Percentiles rank a stretch among this genome's conserved stretches.
Evolutionary conservation across 225 moss, liverwort and hornwort species (phyloP).

Genomic region (Ulota crispa): DNA sequence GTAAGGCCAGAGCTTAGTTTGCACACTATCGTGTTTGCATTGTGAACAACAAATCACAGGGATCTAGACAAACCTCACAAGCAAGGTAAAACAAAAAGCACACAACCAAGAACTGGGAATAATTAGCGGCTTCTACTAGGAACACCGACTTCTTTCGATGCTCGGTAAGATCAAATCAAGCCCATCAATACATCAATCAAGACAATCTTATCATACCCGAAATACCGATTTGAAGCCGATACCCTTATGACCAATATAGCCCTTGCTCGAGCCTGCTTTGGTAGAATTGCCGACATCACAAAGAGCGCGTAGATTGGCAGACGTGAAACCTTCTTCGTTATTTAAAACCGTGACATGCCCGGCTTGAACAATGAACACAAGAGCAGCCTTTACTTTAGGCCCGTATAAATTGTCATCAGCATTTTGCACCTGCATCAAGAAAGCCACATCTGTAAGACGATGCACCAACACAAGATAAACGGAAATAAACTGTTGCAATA

Average conservation of each 20-base stretch:
- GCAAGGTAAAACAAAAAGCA: background rate
- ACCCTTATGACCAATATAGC: conserved; percentile 98
- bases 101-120: background rate
- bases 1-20: background rate
- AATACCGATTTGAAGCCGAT: conserved; percentile 98
- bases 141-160: background rate
- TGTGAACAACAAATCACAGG: background rate
- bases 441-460: background rate
- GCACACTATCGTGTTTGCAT: background rate
- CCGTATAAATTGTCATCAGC: conserved; percentile 88
- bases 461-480: conserved; percentile 1
- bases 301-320: conserved; percentile 85
- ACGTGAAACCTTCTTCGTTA: conserved; percentile 83
- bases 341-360: conserved; percentile 78
- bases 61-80: conserved; percentile 5
- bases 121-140: background rate
- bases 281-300: conserved; percentile 98
- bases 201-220: conserved; percentile 56
- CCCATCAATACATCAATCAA: background rate
- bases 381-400: conserved; percentile 62
- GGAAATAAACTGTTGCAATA: background rate
- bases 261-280: conserved; percentile 75
- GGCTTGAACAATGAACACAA: conserved; percentile 75
- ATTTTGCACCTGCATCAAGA: conserved; percentile 81
- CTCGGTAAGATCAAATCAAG: conserved; percentile 3